Conservation (phyloP, 345 rosid species). For the Citrus australasica region DNA sequence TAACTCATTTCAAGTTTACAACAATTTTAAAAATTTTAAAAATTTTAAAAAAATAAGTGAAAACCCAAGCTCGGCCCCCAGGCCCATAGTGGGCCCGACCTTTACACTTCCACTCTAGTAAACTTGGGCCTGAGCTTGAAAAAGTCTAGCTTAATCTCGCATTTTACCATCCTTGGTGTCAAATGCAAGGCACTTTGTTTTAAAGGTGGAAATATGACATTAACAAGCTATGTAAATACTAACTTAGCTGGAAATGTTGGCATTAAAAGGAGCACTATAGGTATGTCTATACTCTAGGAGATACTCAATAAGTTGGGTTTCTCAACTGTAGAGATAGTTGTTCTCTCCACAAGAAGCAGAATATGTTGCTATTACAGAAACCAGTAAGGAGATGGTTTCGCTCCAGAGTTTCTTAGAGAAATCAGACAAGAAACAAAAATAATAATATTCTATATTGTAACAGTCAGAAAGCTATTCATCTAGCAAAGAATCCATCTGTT, state of each 20-base stretch:
- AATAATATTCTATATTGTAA: neutral
- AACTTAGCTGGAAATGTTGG: neutral
- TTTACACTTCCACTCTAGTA: no score
- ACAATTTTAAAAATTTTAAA: no score
- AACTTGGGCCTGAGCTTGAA: no score
- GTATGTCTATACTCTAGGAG: neutral
- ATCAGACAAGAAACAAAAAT: neutral
- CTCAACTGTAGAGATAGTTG: neutral
- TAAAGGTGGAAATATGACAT: neutral
- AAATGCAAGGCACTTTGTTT: neutral
- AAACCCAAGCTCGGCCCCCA: no score
- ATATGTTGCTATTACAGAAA: neutral
- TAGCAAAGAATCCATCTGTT: neutral
- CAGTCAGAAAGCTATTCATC: neutral
- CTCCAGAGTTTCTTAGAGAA: neutral
- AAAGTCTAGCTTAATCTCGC: no score
- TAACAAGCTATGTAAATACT: neutral
- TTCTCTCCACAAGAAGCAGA: neutral
- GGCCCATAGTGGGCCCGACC: no score
- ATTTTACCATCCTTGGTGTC: no score
- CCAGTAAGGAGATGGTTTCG: neutral
- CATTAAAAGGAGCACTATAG: neutral
- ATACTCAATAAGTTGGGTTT: neutral
- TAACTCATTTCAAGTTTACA: no score
- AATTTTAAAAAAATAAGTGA: no score